phyloP scores from a whole-genome alignment of 1,139 yeast species.

The Geotrichum aggregatum region DNA sequence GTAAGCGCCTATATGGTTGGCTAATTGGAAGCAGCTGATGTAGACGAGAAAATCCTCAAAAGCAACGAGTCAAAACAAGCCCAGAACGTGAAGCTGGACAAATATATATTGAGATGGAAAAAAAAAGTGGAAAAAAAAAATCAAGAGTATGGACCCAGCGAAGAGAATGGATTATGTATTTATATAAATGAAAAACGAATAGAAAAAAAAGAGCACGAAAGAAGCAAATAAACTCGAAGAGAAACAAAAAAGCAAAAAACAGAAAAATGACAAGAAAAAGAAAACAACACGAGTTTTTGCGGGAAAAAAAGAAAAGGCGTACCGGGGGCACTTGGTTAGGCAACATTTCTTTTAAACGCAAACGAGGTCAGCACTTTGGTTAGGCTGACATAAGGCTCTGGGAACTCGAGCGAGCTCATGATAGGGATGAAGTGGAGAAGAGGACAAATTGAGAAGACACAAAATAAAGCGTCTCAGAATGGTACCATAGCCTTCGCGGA shows the following conservation, averaged over 20 bases:
- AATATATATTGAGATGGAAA: neutral
- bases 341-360: too few relatives aligned
- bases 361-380: too few relatives aligned
- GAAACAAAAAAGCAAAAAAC: conserved; percentile 18
- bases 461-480: too few relatives aligned
- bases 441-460: too few relatives aligned
- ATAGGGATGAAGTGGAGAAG: too few relatives aligned
- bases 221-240: conserved; percentile 8
- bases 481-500: too few relatives aligned
- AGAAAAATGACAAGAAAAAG: conserved; percentile 1
- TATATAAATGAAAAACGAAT: conserved; percentile 12
- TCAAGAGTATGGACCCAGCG: neutral
- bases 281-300: neutral
- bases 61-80: neutral
- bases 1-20: neutral
- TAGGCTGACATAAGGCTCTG: too few relatives aligned
- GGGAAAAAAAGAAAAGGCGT: too few relatives aligned
- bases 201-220: conserved; percentile 14
- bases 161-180: neutral
- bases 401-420: too few relatives aligned
- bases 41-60: neutral
- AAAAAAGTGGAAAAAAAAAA: conserved; percentile 1
- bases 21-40: neutral
- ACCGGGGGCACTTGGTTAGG: too few relatives aligned
- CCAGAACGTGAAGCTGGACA: neutral